Percentiles rank a stretch among this genome's conserved stretches.
phyloP scores from a whole-genome alignment of 306 rosid genomes.

The Malus asiatica region DNA sequence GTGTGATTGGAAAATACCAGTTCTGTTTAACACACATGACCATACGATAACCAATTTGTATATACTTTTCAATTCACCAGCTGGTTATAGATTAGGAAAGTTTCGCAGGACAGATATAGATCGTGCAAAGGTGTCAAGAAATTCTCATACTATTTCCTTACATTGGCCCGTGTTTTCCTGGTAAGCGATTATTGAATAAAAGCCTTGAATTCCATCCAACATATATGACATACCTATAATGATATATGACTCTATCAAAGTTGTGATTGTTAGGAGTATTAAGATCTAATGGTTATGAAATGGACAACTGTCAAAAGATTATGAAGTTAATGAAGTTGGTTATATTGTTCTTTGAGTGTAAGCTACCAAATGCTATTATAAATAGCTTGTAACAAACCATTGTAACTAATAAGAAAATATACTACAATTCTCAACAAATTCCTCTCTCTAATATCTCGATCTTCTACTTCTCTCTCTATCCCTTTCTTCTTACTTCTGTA shows the following conservation, averaged over 20 bases:
- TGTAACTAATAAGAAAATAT: no score
- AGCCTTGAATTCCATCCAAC: background rate
- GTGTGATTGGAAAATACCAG: background rate
- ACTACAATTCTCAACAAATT: no score
- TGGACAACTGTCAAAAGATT: no score
- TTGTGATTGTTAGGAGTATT: background rate
- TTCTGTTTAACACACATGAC: background rate
- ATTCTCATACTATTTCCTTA: background rate
- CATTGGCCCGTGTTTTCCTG: background rate
- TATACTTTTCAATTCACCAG: background rate
- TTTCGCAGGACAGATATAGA: background rate
- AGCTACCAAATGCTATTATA: no score
- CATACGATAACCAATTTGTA: background rate
- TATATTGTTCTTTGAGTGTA: no score
- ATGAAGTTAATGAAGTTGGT: no score
- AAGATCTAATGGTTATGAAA: no score
- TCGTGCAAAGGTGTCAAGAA: background rate
- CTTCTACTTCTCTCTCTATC: no score
- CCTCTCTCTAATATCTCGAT: no score
- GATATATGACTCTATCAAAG: background rate
- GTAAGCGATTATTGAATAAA: background rate
- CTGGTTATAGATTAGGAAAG: background rate
- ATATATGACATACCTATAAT: background rate
- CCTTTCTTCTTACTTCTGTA: no score
- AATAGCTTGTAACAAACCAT: no score